Evolutionary conservation across 352 stramenopile species (phyloP).

Genomic region (Phytophthora citrophthora): DNA sequence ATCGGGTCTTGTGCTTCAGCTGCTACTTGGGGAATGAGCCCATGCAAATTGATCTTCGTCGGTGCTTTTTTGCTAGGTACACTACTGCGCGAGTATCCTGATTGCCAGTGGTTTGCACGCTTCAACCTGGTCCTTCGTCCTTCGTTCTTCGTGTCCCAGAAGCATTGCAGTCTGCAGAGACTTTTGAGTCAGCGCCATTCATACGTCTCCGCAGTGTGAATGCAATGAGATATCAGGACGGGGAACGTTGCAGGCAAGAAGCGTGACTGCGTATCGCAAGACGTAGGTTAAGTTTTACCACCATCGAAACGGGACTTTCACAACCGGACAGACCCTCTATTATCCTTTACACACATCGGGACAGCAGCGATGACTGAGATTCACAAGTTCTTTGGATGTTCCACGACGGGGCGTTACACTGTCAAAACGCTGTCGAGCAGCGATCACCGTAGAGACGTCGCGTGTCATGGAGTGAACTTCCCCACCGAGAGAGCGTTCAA

Average conservation of each 20-base stretch:
- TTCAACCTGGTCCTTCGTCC: slow-evolving; percentile 31
- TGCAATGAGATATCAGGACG: slow-evolving; percentile 30
- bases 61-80: not conserved
- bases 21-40: slow-evolving; percentile 23
- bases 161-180: slow-evolving; percentile 2
- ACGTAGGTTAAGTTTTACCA: slow-evolving; percentile 29
- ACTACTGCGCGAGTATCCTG: not conserved
- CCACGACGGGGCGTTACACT: slow-evolving; percentile 7
- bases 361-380: not conserved
- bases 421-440: not conserved
- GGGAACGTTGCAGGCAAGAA: slow-evolving; percentile 13
- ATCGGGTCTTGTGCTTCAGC: slow-evolving; percentile 8
- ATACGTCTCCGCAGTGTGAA: slow-evolving; percentile 9
- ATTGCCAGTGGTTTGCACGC: not conserved
- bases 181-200: slow-evolving; percentile 15
- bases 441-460: slow-evolving; percentile 5
- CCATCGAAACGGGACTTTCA: slow-evolving; percentile 20
- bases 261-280: slow-evolving; percentile 20
- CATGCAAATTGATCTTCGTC: not conserved
- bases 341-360: no score
- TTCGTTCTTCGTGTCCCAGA: slow-evolving; percentile 15
- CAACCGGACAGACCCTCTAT: not conserved
- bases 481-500: slow-evolving; percentile 10
- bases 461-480: not conserved
- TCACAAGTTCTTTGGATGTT: not conserved